A percentile compares a stretch with the other conserved stretches of the same genome.
phyloP scores from a whole-genome alignment of 2,329 filamentous ascomycete genomes.

The Penicillium sp. region DNA sequence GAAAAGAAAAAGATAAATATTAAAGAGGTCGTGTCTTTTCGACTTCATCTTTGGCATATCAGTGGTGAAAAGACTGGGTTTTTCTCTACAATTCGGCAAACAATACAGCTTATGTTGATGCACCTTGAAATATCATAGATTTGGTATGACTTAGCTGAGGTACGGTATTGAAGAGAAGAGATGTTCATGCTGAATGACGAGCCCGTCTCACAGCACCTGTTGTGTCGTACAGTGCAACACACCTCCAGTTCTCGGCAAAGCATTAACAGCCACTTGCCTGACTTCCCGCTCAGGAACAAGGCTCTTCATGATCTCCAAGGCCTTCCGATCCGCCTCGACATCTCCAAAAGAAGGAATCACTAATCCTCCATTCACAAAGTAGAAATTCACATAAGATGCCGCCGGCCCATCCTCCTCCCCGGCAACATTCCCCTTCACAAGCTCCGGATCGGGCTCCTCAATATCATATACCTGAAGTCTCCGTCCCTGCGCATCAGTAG shows the following conservation, averaged over 20 bases:
- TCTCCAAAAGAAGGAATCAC: constrained; percentile 32
- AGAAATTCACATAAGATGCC: constrained; percentile 33
- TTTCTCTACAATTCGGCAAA: neutral
- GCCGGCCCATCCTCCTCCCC: constrained; percentile 24
- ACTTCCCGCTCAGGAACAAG: constrained; percentile 30
- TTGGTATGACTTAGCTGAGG: no score
- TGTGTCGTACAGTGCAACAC: constrained; percentile 35
- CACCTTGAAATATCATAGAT: no score
- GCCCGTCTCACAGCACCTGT: constrained; percentile 22
- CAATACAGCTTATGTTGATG: no score
- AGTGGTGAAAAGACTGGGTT: neutral
- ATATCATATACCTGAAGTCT: constrained; percentile 24
- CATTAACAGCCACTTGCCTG: constrained; percentile 27
- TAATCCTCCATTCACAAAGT: constrained; percentile 31
- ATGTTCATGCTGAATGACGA: no score
- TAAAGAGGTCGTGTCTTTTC: neutral
- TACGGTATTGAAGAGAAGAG: no score
- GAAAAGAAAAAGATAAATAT: constrained; percentile 5
- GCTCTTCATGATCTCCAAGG: constrained; percentile 22
- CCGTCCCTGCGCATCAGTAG: constrained; percentile 26
- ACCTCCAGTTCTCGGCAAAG: constrained; percentile 29
- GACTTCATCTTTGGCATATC: neutral
- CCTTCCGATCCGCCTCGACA: constrained; percentile 20
- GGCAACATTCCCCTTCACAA: constrained; percentile 15
- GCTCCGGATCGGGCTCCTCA: constrained; percentile 29